phyloP scores from a whole-genome alignment of 2,329 filamentous ascomycete species.

The Fusarium pininemorale region DNA sequence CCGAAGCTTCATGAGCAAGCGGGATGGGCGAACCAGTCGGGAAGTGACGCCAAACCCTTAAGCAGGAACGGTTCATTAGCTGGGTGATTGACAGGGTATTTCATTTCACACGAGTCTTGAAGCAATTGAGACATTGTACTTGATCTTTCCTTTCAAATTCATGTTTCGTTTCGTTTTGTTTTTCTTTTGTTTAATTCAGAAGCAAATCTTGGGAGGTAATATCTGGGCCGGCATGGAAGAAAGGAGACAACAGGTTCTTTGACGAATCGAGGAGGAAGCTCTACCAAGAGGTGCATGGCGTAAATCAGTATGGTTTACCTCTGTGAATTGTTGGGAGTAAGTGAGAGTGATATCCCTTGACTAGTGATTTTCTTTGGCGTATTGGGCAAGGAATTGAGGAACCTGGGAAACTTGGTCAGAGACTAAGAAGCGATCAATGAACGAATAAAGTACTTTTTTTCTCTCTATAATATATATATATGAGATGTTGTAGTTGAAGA shows the following conservation, averaged over 20 bases:
- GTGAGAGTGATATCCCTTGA: conserved; percentile 30
- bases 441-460: conserved; percentile 6
- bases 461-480: not conserved
- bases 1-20: conserved; percentile 65
- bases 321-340: conserved; percentile 8
- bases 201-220: conserved; percentile 21
- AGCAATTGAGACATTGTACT: not conserved
- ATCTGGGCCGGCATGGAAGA: conserved; percentile 5
- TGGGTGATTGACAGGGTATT: not conserved
- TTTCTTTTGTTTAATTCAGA: conserved; percentile 20
- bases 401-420: conserved; percentile 2
- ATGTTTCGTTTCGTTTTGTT: not conserved
- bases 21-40: conserved; percentile 54
- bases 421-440: conserved; percentile 27
- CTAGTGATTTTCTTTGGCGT: conserved; percentile 29
- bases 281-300: not conserved
- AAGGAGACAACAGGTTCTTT: conserved; percentile 12
- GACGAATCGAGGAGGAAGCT: not conserved
- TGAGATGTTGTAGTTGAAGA: not conserved
- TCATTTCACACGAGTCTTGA: conserved; percentile 1
- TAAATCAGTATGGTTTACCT: not conserved
- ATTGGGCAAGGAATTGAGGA: conserved; percentile 11
- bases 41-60: conserved; percentile 54
- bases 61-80: not conserved
- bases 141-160: conserved; percentile 7